Evolutionary conservation across 768 basidiomycete species (phyloP).

Genomic region (Postia placenta): DNA sequence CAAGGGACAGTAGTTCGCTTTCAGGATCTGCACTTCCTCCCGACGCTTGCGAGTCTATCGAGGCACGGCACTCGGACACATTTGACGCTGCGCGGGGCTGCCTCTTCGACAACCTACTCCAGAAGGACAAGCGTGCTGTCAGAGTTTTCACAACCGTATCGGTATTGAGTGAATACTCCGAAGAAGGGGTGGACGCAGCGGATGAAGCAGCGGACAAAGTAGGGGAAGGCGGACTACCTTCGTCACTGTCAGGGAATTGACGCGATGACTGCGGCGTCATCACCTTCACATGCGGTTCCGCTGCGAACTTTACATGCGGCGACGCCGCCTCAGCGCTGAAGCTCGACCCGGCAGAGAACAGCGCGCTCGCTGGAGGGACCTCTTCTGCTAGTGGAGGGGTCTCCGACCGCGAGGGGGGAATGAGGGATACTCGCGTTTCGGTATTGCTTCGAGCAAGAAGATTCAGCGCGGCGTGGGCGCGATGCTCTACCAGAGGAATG

Average conservation of each 20-base stretch:
- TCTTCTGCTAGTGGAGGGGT: neutral
- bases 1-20: slow-evolving; percentile 20
- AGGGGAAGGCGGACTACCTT: slow-evolving; percentile 17
- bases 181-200: slow-evolving; percentile 48
- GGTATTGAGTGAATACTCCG: slow-evolving; percentile 35
- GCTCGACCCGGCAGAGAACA: slow-evolving; percentile 2
- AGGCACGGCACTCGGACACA: slow-evolving; percentile 2
- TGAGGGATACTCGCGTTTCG: slow-evolving; percentile 40
- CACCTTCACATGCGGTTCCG: slow-evolving; percentile 39
- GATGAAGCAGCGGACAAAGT: no score
- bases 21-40: neutral
- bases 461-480: slow-evolving; percentile 53
- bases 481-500: slow-evolving; percentile 65
- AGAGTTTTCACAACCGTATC: slow-evolving; percentile 57
- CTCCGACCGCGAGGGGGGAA: slow-evolving; percentile 19
- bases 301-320: slow-evolving; percentile 49
- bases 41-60: slow-evolving; percentile 13
- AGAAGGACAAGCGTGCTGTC: slow-evolving; percentile 66
- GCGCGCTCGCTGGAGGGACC: neutral
- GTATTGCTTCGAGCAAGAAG: slow-evolving; percentile 34
- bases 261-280: slow-evolving; percentile 29
- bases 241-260: slow-evolving; percentile 14
- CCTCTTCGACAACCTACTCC: slow-evolving; percentile 42
- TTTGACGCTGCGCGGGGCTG: neutral
- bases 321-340: slow-evolving; percentile 11